Evolutionary conservation across 1,139 yeast species (phyloP).

Genomic region (Suhomyces taliae): DNA sequence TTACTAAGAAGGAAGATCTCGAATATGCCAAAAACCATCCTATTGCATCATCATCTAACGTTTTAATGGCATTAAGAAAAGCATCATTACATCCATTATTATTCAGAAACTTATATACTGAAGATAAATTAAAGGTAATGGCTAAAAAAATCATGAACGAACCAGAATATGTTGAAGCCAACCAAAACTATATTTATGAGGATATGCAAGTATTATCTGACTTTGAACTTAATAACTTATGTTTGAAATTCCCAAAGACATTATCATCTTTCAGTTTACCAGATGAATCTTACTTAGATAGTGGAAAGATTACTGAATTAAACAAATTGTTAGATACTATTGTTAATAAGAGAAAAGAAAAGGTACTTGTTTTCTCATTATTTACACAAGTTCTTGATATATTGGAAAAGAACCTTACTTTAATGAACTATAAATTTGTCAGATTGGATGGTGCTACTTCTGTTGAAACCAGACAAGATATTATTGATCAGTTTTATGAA

Average conservation of each 20-base stretch:
- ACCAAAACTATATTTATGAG: slow-evolving; percentile 70
- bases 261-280: slow-evolving; percentile 55
- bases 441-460: slow-evolving; percentile 92
- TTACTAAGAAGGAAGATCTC: slow-evolving; percentile 37
- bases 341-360: slow-evolving; percentile 55
- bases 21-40: slow-evolving; percentile 36
- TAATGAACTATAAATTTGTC: slow-evolving; percentile 67
- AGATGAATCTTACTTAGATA: slow-evolving; percentile 60
- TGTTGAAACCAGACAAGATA: slow-evolving; percentile 89
- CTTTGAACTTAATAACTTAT: slow-evolving; percentile 75
- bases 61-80: slow-evolving; percentile 70
- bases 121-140: slow-evolving; percentile 60
- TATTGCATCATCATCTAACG: slow-evolving; percentile 48
- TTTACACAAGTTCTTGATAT: slow-evolving; percentile 92
- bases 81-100: slow-evolving; percentile 75
- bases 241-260: slow-evolving; percentile 70
- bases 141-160: slow-evolving; percentile 76
- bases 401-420: slow-evolving; percentile 70
- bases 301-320: slow-evolving; percentile 73
- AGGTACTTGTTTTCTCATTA: slow-evolving; percentile 81
- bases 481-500: slow-evolving; percentile 85
- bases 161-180: slow-evolving; percentile 76
- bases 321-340: slow-evolving; percentile 59
- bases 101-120: slow-evolving; percentile 61
- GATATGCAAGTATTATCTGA: slow-evolving; percentile 98